These are phyloP conservation scores for Saturnispora sekii DNA, from an alignment of 805 yeast species.

Conservation along the genomic window DNA sequence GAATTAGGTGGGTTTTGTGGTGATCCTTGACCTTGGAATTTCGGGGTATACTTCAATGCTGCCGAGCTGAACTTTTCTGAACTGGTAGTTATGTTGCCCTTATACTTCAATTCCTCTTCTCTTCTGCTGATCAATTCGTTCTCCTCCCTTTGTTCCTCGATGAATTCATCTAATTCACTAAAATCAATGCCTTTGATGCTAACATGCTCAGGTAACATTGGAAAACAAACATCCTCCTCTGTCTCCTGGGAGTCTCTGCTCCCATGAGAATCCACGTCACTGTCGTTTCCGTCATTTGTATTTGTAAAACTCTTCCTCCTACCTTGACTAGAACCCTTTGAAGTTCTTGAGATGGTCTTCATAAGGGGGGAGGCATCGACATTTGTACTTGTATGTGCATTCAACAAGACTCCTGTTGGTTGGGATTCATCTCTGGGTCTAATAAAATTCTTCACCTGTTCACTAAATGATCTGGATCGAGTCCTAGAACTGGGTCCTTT, in stretches of 20 bases:
- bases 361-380: not conserved
- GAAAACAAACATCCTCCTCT: constrained; percentile 96
- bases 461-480: constrained; percentile 32
- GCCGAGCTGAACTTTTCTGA: constrained; percentile 36
- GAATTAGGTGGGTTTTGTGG: not conserved
- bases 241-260: constrained; percentile 81
- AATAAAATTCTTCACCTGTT: constrained; percentile 31
- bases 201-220: constrained; percentile 63
- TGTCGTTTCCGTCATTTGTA: constrained; percentile 32
- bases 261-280: constrained; percentile 62
- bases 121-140: constrained; percentile 28
- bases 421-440: constrained; percentile 25
- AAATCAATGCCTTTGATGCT: constrained; percentile 75
- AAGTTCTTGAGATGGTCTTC: constrained; percentile 18
- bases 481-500: constrained; percentile 16
- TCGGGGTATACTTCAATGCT: constrained; percentile 56
- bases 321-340: constrained; percentile 23
- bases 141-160: constrained; percentile 49
- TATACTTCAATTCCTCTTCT: constrained; percentile 23
- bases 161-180: constrained; percentile 79
- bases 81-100: constrained; percentile 24
- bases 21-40: constrained; percentile 9
- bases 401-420: constrained; percentile 6
- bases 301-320: constrained; percentile 10
- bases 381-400: constrained; percentile 4